phyloP scores from a whole-genome alignment of 2,329 filamentous ascomycete species.

The Colletotrichum truncatum region DNA sequence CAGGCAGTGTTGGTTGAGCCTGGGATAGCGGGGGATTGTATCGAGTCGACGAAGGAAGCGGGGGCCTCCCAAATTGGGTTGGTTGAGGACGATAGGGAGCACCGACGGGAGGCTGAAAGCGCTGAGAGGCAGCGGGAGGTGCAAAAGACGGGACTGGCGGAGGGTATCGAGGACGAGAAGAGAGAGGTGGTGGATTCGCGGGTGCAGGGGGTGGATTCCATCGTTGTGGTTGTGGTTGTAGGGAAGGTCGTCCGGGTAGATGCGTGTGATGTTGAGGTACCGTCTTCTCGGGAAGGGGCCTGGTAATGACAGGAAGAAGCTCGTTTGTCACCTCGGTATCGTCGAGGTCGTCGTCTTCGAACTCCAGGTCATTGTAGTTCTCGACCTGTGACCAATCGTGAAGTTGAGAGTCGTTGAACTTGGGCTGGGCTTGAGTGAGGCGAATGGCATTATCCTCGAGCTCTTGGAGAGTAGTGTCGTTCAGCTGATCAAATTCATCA shows the following conservation, averaged over 20 bases:
- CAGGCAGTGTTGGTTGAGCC: slow-evolving; percentile 30
- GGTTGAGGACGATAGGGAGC: slow-evolving; percentile 42
- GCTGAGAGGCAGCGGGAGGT: slow-evolving; percentile 27
- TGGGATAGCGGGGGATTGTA: slow-evolving; percentile 45
- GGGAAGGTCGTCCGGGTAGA: slow-evolving; percentile 27
- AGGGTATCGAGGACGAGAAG: slow-evolving; percentile 30
- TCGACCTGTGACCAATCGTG: slow-evolving; percentile 36
- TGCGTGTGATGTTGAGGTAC: slow-evolving; percentile 43
- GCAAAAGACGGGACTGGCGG: slow-evolving; percentile 21
- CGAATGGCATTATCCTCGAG: slow-evolving; percentile 72
- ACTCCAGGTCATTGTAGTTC: slow-evolving; percentile 51
- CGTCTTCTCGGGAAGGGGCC: slow-evolving; percentile 46
- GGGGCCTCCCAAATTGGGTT: slow-evolving; percentile 53
- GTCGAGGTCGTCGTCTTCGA: slow-evolving; percentile 67
- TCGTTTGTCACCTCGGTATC: slow-evolving; percentile 65
- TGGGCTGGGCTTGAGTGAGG: slow-evolving; percentile 61
- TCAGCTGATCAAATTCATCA: slow-evolving; percentile 70
- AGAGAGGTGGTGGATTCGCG: slow-evolving; percentile 11
- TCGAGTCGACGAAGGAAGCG: slow-evolving; percentile 38
- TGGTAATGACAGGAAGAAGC: slow-evolving; percentile 48
- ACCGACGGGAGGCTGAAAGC: slow-evolving; percentile 34
- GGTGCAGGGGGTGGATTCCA: slow-evolving; percentile 44
- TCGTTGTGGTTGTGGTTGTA: slow-evolving; percentile 33
- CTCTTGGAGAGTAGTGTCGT: slow-evolving; percentile 65
- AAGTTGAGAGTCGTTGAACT: slow-evolving; percentile 34